Conservation (phyloP, 2,329 filamentous ascomycete species). For the Monilinia polystroma region DNA sequence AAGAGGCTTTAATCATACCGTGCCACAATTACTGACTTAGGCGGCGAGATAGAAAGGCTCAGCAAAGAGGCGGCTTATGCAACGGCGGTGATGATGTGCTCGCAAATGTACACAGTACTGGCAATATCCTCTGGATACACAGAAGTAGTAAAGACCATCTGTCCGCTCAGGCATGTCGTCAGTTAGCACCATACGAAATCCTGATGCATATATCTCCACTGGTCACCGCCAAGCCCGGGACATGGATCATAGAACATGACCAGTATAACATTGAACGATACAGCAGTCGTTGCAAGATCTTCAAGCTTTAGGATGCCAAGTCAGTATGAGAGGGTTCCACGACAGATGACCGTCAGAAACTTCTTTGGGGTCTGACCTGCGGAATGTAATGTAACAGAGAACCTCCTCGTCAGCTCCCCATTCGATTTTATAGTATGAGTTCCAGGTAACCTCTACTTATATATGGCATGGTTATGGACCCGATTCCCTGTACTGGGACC, state of each 20-base stretch:
- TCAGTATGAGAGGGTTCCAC: too few species aligned
- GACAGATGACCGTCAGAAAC: too few species aligned
- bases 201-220: neutral
- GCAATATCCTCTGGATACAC: neutral
- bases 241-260: neutral
- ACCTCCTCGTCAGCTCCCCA: too few species aligned
- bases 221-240: neutral
- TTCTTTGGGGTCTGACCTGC: too few species aligned
- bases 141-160: neutral
- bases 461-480: too few species aligned
- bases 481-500: too few species aligned
- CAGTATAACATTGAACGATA: slow-evolving; percentile 1
- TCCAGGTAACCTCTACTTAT: too few species aligned
- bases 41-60: neutral
- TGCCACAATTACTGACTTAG: neutral
- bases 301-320: neutral
- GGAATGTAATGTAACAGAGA: too few species aligned
- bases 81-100: slow-evolving; percentile 1
- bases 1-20: slow-evolving; percentile 10
- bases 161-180: slow-evolving; percentile 2
- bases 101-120: neutral
- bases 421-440: too few species aligned
- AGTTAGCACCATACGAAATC: neutral
- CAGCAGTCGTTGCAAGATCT: slow-evolving; percentile 4
- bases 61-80: neutral